phyloP scores from a whole-genome alignment of 495 filamentous ascomycete genomes.

The Achaetomiella virescens region DNA sequence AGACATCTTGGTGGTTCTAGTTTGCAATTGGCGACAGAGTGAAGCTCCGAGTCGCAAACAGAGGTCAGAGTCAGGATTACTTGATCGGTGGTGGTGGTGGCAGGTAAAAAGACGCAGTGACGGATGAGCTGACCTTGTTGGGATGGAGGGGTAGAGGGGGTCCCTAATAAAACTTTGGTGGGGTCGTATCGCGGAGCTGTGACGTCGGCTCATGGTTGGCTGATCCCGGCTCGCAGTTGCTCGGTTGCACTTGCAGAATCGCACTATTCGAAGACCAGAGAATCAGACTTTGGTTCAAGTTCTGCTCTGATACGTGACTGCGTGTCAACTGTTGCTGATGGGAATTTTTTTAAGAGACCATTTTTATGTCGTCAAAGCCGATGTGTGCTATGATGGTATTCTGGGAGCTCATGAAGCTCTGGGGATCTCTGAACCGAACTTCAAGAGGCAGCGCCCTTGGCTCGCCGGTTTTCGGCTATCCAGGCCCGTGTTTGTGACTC shows the following conservation, averaged over 20 bases:
- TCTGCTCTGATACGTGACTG: not conserved
- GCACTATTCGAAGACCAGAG: slow-evolving; percentile 5
- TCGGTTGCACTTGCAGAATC: slow-evolving; percentile 4
- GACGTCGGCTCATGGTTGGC: slow-evolving; percentile 29
- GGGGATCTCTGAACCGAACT: not conserved
- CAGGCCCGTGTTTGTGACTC: not conserved
- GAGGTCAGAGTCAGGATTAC: not conserved
- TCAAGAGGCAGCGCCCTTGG: not conserved
- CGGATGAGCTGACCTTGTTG: slow-evolving; percentile 15
- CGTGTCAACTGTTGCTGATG: not conserved
- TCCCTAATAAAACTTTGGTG: slow-evolving; percentile 16
- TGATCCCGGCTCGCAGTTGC: slow-evolving; percentile 2
- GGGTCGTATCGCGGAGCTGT: slow-evolving; percentile 23
- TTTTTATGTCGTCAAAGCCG: not conserved
- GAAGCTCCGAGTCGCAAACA: not conserved
- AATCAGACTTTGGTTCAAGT: not conserved
- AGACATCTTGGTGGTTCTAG: slow-evolving; percentile 63
- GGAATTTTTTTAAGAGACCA: not conserved
- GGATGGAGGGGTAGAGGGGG: slow-evolving; percentile 29
- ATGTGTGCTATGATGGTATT: too few relatives aligned
- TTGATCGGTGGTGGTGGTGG: not conserved
- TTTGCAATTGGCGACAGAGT: slow-evolving; percentile 13
- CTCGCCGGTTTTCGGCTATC: slow-evolving; percentile 11
- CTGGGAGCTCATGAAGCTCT: too few relatives aligned
- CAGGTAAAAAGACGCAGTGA: slow-evolving; percentile 26